A percentile compares a stretch with the other conserved stretches of the same genome.
Evolutionary conservation across 768 basidiomycete genomes (phyloP).

Genomic region (Pleurotus salmoneostramineus): DNA sequence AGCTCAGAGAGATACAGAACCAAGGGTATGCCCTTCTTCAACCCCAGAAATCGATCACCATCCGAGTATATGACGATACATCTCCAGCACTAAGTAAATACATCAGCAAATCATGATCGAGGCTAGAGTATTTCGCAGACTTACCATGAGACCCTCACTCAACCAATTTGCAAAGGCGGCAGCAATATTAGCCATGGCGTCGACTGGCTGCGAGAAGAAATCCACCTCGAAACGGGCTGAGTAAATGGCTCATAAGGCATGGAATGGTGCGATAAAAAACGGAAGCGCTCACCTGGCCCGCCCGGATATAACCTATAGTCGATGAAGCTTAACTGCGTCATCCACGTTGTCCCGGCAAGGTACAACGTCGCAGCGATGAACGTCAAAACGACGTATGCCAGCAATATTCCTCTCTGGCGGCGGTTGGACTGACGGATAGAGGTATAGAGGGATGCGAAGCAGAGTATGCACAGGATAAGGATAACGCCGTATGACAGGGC

Average conservation of each 20-base stretch:
- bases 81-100: slow-evolving; percentile 11
- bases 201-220: slow-evolving; percentile 9
- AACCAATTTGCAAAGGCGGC: slow-evolving; percentile 23
- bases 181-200: slow-evolving; percentile 9
- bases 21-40: slow-evolving; percentile 7
- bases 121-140: background rate
- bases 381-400: slow-evolving; percentile 5
- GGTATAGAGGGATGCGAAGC: slow-evolving; percentile 4
- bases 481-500: slow-evolving; percentile 10
- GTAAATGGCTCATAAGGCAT: background rate
- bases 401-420: background rate
- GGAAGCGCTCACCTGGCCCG: slow-evolving; percentile 15
- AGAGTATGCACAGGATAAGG: slow-evolving; percentile 8
- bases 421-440: background rate
- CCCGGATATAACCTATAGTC: slow-evolving; percentile 25
- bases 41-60: slow-evolving; percentile 1
- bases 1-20: background rate
- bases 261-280: background rate
- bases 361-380: slow-evolving; percentile 15
- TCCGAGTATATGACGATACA: slow-evolving; percentile 10
- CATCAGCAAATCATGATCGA: background rate
- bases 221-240: background rate
- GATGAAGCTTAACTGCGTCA: slow-evolving; percentile 25
- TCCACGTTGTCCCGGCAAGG: slow-evolving; percentile 11
- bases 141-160: slow-evolving; percentile 17